phyloP scores from a whole-genome alignment of 176 grass and related monocot genomes.

The Lolium rigidum region DNA sequence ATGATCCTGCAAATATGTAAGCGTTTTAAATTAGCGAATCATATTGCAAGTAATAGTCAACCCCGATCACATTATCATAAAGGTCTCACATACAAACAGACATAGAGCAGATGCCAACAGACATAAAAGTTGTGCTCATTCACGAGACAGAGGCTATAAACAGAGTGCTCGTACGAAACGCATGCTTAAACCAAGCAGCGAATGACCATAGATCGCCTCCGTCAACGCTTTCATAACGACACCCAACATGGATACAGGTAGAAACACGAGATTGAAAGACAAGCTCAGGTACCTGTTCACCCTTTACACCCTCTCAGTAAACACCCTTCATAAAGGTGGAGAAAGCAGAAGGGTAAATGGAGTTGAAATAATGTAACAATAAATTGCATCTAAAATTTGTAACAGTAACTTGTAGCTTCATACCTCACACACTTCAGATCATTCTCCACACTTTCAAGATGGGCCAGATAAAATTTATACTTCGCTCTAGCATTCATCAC shows the following conservation, averaged over 20 bases:
- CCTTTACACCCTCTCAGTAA: neutral
- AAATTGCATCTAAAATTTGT: neutral
- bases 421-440: neutral
- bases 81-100: too few species aligned
- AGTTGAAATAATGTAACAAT: neutral
- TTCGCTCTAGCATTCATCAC: neutral
- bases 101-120: neutral
- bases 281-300: neutral
- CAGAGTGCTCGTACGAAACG: neutral
- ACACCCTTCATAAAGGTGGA: neutral
- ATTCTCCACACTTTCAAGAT: neutral
- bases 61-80: too few species aligned
- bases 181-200: neutral
- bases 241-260: neutral
- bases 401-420: neutral
- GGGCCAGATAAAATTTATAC: neutral
- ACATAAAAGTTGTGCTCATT: neutral
- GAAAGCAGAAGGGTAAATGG: neutral
- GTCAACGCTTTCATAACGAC: neutral
- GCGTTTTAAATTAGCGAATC: too few species aligned
- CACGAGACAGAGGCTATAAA: neutral
- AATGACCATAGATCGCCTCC: neutral
- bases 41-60: too few species aligned
- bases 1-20: too few species aligned
- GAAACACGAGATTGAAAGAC: neutral